A percentile compares a stretch with the other conserved stretches of the same genome.
Conservation (phyloP, 139 green algal genomes). For the Picochlorum sp. region DNA sequence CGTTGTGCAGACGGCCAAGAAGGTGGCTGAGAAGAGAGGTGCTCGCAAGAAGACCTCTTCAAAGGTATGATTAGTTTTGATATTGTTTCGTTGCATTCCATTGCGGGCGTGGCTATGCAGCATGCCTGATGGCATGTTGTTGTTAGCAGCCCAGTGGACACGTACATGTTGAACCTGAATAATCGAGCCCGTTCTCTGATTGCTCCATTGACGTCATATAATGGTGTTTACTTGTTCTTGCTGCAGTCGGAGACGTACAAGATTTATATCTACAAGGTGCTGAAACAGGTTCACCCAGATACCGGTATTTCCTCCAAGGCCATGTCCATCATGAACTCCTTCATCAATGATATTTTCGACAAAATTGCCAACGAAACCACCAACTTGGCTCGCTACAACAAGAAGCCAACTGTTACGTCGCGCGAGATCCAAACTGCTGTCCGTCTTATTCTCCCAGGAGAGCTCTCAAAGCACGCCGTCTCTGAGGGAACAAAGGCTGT, state of each 20-base stretch:
- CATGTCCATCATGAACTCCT: conserved; percentile 97
- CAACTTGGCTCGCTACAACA: conserved; percentile 68
- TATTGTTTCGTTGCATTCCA: neutral
- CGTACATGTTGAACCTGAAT: neutral
- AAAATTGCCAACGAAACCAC: conserved; percentile 53
- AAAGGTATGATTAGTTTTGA: conserved; percentile 17
- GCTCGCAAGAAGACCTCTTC: conserved; percentile 21
- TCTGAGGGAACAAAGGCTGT: conserved; percentile 81
- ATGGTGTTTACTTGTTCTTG: neutral
- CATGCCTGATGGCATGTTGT: no score
- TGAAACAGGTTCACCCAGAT: conserved; percentile 96
- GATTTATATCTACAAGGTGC: conserved; percentile 99
- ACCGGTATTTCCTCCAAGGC: conserved; percentile 93
- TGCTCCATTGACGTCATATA: no score
- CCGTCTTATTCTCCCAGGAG: conserved; percentile 67
- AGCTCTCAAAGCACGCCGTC: conserved; percentile 79
- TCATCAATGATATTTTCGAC: conserved; percentile 78
- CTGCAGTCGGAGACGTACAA: conserved; percentile 86
- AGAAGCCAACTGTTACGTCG: conserved; percentile 70
- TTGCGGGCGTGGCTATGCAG: neutral
- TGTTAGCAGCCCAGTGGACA: no score
- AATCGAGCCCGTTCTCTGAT: no score
- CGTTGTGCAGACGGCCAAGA: conserved; percentile 29
- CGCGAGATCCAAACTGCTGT: conserved; percentile 76
- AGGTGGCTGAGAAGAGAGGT: conserved; percentile 36